Conservation (phyloP, 2,329 filamentous ascomycete species). For the Fusarium subglutinans region DNA sequence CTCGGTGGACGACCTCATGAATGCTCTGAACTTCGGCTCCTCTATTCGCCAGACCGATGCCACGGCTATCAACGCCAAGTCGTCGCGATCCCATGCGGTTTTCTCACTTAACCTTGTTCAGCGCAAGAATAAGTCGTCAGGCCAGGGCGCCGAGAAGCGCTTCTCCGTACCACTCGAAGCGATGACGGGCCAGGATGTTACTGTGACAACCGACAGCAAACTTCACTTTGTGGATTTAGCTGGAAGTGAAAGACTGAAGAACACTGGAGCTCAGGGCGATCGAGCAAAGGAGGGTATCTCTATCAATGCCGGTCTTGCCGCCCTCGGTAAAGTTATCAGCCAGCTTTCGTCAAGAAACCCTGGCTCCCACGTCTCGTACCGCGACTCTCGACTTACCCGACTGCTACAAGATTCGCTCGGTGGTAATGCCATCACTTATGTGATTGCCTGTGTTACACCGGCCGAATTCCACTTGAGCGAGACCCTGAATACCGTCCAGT, state of each 20-base stretch:
- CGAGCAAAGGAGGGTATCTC: conserved; percentile 96
- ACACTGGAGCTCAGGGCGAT: conserved; percentile 94
- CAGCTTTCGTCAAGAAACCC: conserved; percentile 91
- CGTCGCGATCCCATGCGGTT: conserved; percentile 95
- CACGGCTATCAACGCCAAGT: conserved; percentile 97
- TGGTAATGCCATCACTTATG: conserved; percentile 97
- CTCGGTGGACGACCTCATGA: conserved; percentile 89
- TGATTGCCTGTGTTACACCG: conserved; percentile 98
- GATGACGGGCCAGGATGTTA: conserved; percentile 71
- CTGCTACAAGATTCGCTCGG: conserved; percentile 95
- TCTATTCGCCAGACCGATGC: conserved; percentile 95
- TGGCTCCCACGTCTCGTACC: conserved; percentile 94
- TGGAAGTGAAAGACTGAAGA: conserved; percentile 95
- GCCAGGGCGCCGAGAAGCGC: conserved; percentile 78
- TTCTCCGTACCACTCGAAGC: conserved; percentile 87
- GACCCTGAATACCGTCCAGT: conserved; percentile 96
- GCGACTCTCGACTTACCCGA: conserved; percentile 95
- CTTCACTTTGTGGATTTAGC: conserved; percentile 98
- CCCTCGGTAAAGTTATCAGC: conserved; percentile 96
- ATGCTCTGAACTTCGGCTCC: conserved; percentile 90
- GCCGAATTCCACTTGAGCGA: conserved; percentile 98
- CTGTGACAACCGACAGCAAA: conserved; percentile 94
- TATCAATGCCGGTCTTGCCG: conserved; percentile 95
- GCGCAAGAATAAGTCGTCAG: conserved; percentile 70
- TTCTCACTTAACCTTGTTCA: conserved; percentile 95